Evolutionary conservation across 1,284 basidiomycete genomes (phyloP).

Genomic region (Tremellales sp.): DNA sequence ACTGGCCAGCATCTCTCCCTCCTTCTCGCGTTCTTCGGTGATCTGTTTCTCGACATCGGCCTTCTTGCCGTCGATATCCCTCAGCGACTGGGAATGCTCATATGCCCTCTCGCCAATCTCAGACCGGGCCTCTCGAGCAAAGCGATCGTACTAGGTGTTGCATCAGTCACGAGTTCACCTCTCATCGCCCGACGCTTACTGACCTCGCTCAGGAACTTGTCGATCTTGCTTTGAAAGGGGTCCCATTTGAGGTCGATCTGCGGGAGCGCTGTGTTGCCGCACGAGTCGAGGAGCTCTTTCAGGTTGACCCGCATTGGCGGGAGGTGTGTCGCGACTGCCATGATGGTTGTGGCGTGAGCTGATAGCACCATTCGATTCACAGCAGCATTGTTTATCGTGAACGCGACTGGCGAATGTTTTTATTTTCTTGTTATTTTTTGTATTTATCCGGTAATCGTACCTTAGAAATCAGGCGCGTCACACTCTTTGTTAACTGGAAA

Average conservation of each 20-base stretch:
- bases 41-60: conserved; percentile 40
- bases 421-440: too few species aligned
- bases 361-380: too few species aligned
- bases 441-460: too few species aligned
- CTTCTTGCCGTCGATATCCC: conserved; percentile 34
- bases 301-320: background rate
- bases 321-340: too few species aligned
- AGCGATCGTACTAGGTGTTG: conserved; percentile 43
- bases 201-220: conserved; percentile 37
- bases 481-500: too few species aligned
- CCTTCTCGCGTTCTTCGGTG: conserved; percentile 36
- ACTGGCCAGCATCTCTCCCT: conserved; percentile 45
- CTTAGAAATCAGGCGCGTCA: background rate
- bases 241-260: conserved; percentile 36
- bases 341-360: too few species aligned
- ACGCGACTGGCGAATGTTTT: too few species aligned
- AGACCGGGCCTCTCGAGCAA: conserved; percentile 32
- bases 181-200: conserved; percentile 10
- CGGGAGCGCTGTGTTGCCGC: conserved; percentile 3
- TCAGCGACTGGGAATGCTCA: conserved; percentile 25
- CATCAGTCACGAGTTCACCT: background rate
- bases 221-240: conserved; percentile 32
- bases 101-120: conserved; percentile 34
- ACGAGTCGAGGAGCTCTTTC: background rate
- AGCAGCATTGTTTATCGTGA: too few species aligned